Evolutionary conservation across 257 asterid species (phyloP), one percentile per base, ranked within the genome.

Genomic region (Petunia axillaris): DNA sequence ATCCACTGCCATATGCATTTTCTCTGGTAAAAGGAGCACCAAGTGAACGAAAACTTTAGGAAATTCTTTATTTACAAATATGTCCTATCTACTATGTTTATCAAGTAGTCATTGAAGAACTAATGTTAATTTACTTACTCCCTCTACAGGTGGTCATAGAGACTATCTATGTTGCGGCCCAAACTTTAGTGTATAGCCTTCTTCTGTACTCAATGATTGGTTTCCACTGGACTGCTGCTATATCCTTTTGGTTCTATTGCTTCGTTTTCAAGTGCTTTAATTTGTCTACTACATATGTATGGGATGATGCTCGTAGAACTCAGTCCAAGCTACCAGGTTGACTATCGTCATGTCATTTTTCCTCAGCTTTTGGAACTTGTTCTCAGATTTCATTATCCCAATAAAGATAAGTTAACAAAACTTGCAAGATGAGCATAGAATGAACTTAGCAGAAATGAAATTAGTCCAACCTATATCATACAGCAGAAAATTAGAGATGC

Each of bases 281-380:
- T 93, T 93, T 48, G 71, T 88, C 82, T 93, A 92, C 90, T 93
- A 92, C 93, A 92, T 93, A 10, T 85, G n/a, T 93, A 91, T 13
- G 97, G 97, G 11, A 93, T 92, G 97, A 92, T 92, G 97, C 96
- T 91, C 63, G 96, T 91, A 0, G 88, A 97, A 1, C 97, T 93
- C 88, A 88, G 96, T 13, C 97, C 98, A 14, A 92, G 81, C 75
- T 93, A 91, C 93, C 82, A 71, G 75, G 87, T 93, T 64, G 97
- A 96, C 98, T 3, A 92, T 93, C 5, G 83, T 85, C 83, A 93
- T 93, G 98, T 85, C 97, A 0, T 92, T 93, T 84, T 93, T 93
- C 93, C 97, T 93, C 89, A 92, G 89, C 90, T 92, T 92, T 81
- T 93, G 98, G 98, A 93, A 92, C 75, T 80, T 93, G 66, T 92